A percentile compares a stretch with the other conserved stretches of the same genome.
These are phyloP conservation scores for Thuidium tamariscinum DNA, from an alignment of 225 moss, liverwort and hornwort species.

Conservation along the genomic window DNA sequence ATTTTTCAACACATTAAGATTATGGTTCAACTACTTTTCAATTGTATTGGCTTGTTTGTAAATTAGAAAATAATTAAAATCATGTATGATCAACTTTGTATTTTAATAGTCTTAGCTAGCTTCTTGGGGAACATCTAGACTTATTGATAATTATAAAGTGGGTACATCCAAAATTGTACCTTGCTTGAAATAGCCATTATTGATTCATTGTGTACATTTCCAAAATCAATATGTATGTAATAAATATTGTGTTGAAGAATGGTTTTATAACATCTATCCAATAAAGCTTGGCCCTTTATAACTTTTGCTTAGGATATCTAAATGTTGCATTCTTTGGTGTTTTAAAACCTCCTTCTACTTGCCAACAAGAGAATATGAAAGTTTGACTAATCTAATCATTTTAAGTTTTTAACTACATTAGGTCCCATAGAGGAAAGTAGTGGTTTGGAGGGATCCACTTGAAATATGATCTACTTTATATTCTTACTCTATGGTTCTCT, in stretches of 20 bases:
- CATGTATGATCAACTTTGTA: background rate
- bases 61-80: background rate
- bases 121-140: accelerated
- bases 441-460: accelerated
- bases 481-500: background rate
- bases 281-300: background rate
- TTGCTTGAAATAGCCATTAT: background rate
- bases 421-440: background rate
- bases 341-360: background rate
- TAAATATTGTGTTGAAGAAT: background rate
- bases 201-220: accelerated
- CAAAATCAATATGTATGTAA: background rate
- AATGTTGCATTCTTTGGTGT: background rate
- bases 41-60: background rate
- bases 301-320: accelerated
- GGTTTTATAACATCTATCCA: background rate
- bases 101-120: background rate
- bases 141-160: background rate
- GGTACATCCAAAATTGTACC: accelerated
- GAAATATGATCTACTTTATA: background rate
- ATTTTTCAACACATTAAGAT: background rate
- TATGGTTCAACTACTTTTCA: background rate
- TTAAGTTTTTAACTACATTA: too few species aligned
- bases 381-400: background rate
- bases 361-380: background rate